These are phyloP conservation scores for Zea luxurians DNA, from an alignment of 176 grass and related monocot genomes.

Conservation along the genomic window DNA sequence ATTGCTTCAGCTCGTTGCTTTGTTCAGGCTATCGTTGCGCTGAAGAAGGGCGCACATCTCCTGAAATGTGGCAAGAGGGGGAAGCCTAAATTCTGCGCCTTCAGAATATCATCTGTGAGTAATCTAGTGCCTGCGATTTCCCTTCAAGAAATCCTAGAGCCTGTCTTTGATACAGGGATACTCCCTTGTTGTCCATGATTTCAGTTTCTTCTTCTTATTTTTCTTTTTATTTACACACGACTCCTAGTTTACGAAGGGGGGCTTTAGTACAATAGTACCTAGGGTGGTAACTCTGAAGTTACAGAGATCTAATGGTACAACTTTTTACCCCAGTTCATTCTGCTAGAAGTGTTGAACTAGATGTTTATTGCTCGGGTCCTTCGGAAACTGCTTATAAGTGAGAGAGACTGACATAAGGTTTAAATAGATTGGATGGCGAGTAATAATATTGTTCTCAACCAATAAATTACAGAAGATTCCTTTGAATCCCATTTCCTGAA, in stretches of 20 bases:
- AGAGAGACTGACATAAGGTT: background rate
- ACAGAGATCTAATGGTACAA: background rate
- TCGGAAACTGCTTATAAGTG: background rate
- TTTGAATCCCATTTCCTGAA: background rate
- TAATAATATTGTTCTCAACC: background rate
- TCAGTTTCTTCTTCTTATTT: background rate
- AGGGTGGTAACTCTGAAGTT: background rate
- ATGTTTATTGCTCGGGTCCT: background rate
- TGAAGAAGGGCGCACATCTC: constrained; percentile 55
- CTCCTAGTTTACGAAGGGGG: background rate
- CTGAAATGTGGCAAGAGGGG: constrained; percentile 54
- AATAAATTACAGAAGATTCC: background rate
- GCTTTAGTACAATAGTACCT: background rate
- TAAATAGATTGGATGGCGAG: background rate
- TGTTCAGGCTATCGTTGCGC: constrained; percentile 49
- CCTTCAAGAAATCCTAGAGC: background rate
- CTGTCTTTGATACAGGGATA: background rate
- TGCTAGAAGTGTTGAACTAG: background rate
- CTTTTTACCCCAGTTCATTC: background rate
- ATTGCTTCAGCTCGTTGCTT: background rate
- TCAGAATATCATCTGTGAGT: constrained; percentile 57
- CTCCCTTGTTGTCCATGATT: background rate
- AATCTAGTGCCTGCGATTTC: background rate
- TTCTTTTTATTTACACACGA: background rate
- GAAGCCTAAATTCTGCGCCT: constrained; percentile 56